These are phyloP conservation scores for Ogataea methanolica DNA, from an alignment of 805 yeast genomes.

Conservation along the genomic window DNA sequence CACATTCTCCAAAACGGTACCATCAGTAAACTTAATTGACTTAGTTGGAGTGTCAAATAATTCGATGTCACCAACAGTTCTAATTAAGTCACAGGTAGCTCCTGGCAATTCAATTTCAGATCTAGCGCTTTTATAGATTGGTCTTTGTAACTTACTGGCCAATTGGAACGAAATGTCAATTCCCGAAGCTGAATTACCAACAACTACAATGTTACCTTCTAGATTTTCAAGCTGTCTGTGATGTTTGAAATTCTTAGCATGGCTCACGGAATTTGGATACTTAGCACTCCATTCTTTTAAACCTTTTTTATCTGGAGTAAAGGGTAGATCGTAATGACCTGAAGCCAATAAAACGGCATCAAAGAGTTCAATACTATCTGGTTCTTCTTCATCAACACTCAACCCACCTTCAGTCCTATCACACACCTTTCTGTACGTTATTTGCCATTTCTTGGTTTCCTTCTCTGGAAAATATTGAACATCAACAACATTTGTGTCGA, in stretches of 20 bases:
- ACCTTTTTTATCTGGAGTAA: conserved; percentile 52
- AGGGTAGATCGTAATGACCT: conserved; percentile 61
- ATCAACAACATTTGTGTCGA: conserved; percentile 43
- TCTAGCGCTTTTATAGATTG: conserved; percentile 46
- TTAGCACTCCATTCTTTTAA: conserved; percentile 40
- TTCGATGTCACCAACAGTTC: conserved; percentile 39
- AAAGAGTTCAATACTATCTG: conserved; percentile 35
- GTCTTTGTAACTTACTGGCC: conserved; percentile 36
- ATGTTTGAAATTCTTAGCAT: conserved; percentile 52
- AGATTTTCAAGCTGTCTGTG: conserved; percentile 37
- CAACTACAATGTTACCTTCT: conserved; percentile 45
- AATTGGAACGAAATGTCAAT: conserved; percentile 65
- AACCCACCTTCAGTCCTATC: conserved; percentile 31
- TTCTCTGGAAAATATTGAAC: conserved; percentile 24
- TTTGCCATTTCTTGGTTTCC: conserved; percentile 37
- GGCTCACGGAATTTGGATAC: conserved; percentile 46
- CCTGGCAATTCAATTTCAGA: conserved; percentile 41
- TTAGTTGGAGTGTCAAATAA: conserved; percentile 34
- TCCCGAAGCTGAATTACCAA: conserved; percentile 78
- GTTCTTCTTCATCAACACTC: conserved; percentile 6
- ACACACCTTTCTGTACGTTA: conserved; percentile 32
- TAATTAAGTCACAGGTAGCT: conserved; percentile 37
- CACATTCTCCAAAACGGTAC: conserved; percentile 38
- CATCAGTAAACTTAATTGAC: conserved; percentile 45
- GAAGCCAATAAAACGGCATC: conserved; percentile 63